Percentiles rank a stretch among this genome's conserved stretches.
These are phyloP conservation scores for Penicillium mononematosum DNA, from an alignment of 495 filamentous ascomycete species.

Conservation along the genomic window DNA sequence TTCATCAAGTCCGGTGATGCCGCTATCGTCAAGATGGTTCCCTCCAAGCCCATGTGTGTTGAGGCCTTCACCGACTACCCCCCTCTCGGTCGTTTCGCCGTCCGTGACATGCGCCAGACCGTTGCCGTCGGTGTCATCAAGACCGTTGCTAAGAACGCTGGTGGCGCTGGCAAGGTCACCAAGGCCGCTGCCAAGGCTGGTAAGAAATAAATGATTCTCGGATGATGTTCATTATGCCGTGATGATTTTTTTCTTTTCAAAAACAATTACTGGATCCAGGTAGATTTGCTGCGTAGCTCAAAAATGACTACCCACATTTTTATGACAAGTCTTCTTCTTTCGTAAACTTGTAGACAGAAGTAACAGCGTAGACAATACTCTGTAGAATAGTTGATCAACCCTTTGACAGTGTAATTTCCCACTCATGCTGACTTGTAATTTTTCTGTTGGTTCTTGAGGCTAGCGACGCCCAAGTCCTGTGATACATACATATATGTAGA, in stretches of 20 bases:
- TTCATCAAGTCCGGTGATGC: slow-evolving; percentile 99
- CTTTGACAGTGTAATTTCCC: background rate
- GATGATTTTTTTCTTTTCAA: slow-evolving; percentile 35
- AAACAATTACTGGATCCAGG: slow-evolving; percentile 33
- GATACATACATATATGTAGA: too few species aligned
- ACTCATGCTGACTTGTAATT: background rate
- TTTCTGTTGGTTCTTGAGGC: background rate
- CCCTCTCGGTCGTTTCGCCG: slow-evolving; percentile 97
- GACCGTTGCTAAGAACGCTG: slow-evolving; percentile 74
- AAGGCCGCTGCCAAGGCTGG: slow-evolving; percentile 67
- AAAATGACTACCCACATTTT: slow-evolving; percentile 30
- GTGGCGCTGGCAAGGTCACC: slow-evolving; percentile 69
- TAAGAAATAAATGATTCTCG: slow-evolving; percentile 60
- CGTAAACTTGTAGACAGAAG: background rate
- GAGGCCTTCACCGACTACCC: slow-evolving; percentile 99
- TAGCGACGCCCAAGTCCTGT: too few species aligned
- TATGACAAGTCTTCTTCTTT: slow-evolving; percentile 14
- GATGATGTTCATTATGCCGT: slow-evolving; percentile 32
- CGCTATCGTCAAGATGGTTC: slow-evolving; percentile 99
- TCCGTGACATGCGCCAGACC: slow-evolving; percentile 88
- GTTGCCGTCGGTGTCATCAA: slow-evolving; percentile 98
- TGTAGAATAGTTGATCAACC: background rate
- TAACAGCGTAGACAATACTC: background rate
- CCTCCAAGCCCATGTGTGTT: slow-evolving; percentile 99
- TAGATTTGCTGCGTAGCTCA: slow-evolving; percentile 31